phyloP scores from a whole-genome alignment of 2,329 filamentous ascomycete species.

The Phialocephala sp. region DNA sequence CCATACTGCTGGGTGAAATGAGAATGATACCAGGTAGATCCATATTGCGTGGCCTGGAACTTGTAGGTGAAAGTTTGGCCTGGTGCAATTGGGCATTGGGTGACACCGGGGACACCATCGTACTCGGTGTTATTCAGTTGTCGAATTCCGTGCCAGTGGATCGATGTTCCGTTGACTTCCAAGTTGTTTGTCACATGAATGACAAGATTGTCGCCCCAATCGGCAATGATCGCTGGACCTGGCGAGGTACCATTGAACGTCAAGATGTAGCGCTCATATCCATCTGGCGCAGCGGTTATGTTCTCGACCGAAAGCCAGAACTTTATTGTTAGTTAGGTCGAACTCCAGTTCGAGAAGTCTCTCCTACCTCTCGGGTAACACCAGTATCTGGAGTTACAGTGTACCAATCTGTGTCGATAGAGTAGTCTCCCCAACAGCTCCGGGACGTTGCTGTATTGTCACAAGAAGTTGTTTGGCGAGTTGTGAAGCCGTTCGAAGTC shows the following conservation, averaged over 20 bases:
- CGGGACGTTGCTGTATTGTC: slow-evolving; percentile 41
- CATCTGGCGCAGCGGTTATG: slow-evolving; percentile 46
- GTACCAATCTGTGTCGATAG: slow-evolving; percentile 42
- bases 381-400: slow-evolving; percentile 42
- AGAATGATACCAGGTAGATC: slow-evolving; percentile 28
- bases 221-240: slow-evolving; percentile 48
- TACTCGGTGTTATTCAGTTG: slow-evolving; percentile 49
- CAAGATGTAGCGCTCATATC: slow-evolving; percentile 58
- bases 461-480: slow-evolving; percentile 32
- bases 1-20: slow-evolving; percentile 40
- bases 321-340: slow-evolving; percentile 23
- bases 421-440: slow-evolving; percentile 42
- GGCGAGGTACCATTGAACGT: slow-evolving; percentile 46
- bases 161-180: slow-evolving; percentile 51
- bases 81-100: slow-evolving; percentile 72
- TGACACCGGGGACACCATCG: slow-evolving; percentile 50
- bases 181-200: slow-evolving; percentile 45
- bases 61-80: slow-evolving; percentile 51
- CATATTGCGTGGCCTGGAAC: slow-evolving; percentile 42
- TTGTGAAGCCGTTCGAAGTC: slow-evolving; percentile 19
- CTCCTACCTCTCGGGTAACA: slow-evolving; percentile 41
- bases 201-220: slow-evolving; percentile 42
- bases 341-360: not conserved
- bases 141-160: slow-evolving; percentile 59
- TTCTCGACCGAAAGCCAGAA: slow-evolving; percentile 39